phyloP scores from a whole-genome alignment of 2,329 filamentous ascomycete genomes.

The Ophiosphaerella narmari region DNA sequence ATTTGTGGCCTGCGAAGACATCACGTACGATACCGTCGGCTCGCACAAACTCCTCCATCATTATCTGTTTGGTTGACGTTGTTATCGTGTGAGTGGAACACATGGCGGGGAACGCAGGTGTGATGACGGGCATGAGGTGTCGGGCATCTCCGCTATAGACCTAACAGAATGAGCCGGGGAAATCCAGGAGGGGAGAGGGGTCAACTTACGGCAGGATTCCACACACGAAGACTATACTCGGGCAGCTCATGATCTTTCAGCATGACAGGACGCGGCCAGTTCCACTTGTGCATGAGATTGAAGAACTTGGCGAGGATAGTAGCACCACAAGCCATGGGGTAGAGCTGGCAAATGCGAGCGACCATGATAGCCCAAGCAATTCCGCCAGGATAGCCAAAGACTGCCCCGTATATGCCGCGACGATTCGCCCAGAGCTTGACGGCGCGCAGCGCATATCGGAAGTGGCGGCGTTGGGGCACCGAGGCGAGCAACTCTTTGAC shows the following conservation, averaged over 20 bases:
- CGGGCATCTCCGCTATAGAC: slow-evolving; percentile 79
- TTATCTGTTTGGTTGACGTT: slow-evolving; percentile 80
- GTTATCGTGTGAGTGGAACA: slow-evolving; percentile 96
- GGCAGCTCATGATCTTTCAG: slow-evolving; percentile 86
- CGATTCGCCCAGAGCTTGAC: slow-evolving; percentile 96
- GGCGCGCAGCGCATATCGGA: slow-evolving; percentile 84
- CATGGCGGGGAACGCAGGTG: slow-evolving; percentile 96
- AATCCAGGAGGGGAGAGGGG: neutral
- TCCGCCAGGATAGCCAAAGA: slow-evolving; percentile 94
- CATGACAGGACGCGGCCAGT: slow-evolving; percentile 91
- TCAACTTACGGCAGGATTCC: slow-evolving; percentile 80
- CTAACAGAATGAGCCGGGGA: slow-evolving; percentile 46
- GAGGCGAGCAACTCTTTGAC: slow-evolving; percentile 89
- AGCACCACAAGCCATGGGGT: slow-evolving; percentile 87
- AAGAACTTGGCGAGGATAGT: slow-evolving; percentile 95
- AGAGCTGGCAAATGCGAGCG: slow-evolving; percentile 92
- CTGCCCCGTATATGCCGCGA: slow-evolving; percentile 91
- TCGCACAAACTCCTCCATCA: slow-evolving; percentile 79
- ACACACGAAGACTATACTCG: slow-evolving; percentile 80
- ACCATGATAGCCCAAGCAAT: slow-evolving; percentile 99
- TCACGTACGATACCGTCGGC: slow-evolving; percentile 77
- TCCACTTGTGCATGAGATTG: slow-evolving; percentile 85
- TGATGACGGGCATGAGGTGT: slow-evolving; percentile 98
- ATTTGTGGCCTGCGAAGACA: slow-evolving; percentile 75
- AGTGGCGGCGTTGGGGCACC: slow-evolving; percentile 87